Evolutionary conservation across 1,284 basidiomycete species (phyloP).

Genomic region (Apiotrichum mycotoxinovorans): DNA sequence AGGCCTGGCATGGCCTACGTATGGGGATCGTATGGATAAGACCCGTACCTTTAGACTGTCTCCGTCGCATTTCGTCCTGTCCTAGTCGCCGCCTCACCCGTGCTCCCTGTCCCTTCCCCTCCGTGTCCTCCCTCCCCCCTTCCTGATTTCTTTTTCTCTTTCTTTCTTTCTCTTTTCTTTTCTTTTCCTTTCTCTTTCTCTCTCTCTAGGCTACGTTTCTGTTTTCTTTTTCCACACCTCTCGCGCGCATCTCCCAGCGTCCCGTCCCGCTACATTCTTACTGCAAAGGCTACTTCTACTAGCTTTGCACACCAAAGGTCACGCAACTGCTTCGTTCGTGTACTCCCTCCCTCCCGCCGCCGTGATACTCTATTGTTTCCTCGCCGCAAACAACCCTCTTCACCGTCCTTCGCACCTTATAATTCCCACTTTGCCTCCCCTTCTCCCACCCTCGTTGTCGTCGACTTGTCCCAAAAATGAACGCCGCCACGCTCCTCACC

Average conservation of each 20-base stretch:
- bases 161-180: background rate
- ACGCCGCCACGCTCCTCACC: conserved; percentile 79
- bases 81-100: too few relatives aligned
- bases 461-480: conserved; percentile 56
- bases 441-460: background rate
- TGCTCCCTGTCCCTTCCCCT: too few relatives aligned
- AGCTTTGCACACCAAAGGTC: background rate
- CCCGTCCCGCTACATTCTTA: background rate
- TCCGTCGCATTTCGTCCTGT: too few relatives aligned
- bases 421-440: background rate
- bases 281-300: background rate
- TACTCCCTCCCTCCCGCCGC: background rate
- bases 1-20: too few relatives aligned
- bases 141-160: too few relatives aligned
- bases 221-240: background rate
- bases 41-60: too few relatives aligned
- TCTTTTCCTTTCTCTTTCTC: background rate
- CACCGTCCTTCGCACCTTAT: background rate
- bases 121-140: too few relatives aligned
- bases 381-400: background rate
- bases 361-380: too few relatives aligned
- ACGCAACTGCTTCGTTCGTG: background rate
- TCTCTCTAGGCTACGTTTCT: background rate
- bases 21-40: too few relatives aligned
- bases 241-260: background rate